Percentiles rank a stretch among this genome's conserved stretches.
Evolutionary conservation across 2,329 filamentous ascomycete genomes (phyloP).

Genomic region (Corynespora cassiicola): DNA sequence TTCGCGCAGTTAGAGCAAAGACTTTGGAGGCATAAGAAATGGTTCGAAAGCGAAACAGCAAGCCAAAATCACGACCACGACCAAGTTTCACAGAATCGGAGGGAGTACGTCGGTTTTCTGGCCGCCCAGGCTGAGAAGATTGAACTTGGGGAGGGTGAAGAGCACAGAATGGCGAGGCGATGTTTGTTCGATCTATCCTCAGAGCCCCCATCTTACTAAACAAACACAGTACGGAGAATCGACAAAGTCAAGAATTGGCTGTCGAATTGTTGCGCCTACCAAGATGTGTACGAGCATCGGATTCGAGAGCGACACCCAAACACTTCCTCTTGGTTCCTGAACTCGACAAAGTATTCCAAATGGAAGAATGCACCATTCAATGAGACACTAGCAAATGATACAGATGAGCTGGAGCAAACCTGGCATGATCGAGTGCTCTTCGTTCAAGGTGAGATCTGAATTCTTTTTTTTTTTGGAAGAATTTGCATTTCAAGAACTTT

Average conservation of each 20-base stretch:
- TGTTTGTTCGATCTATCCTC: slow-evolving; percentile 2
- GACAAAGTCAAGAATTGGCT: slow-evolving; percentile 35
- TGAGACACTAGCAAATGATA: slow-evolving; percentile 22
- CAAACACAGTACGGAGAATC: slow-evolving; percentile 31
- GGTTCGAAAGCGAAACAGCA: slow-evolving; percentile 31
- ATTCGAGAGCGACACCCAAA: slow-evolving; percentile 16
- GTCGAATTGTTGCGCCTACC: slow-evolving; percentile 16
- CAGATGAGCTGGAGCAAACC: slow-evolving; percentile 13
- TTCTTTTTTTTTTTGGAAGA: background rate
- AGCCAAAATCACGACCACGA: slow-evolving; percentile 20
- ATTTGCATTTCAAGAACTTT: slow-evolving; percentile 12
- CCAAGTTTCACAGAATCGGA: slow-evolving; percentile 23
- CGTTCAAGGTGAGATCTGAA: slow-evolving; percentile 30
- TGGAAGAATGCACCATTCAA: slow-evolving; percentile 32
- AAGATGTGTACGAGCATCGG: slow-evolving; percentile 14
- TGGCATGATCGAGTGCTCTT: slow-evolving; percentile 39
- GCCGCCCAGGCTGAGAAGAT: slow-evolving; percentile 15
- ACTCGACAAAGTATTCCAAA: slow-evolving; percentile 22
- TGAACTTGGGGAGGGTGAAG: slow-evolving; percentile 15
- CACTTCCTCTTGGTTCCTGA: slow-evolving; percentile 35
- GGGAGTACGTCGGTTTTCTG: slow-evolving; percentile 26
- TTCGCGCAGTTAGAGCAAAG: slow-evolving; percentile 30
- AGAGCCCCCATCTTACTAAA: slow-evolving; percentile 7
- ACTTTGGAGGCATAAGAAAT: slow-evolving; percentile 28
- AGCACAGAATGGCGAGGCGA: slow-evolving; percentile 28